Evolutionary conservation across 2,329 filamentous ascomycete genomes (phyloP).

Genomic region (Sordariomycetes sp.): DNA sequence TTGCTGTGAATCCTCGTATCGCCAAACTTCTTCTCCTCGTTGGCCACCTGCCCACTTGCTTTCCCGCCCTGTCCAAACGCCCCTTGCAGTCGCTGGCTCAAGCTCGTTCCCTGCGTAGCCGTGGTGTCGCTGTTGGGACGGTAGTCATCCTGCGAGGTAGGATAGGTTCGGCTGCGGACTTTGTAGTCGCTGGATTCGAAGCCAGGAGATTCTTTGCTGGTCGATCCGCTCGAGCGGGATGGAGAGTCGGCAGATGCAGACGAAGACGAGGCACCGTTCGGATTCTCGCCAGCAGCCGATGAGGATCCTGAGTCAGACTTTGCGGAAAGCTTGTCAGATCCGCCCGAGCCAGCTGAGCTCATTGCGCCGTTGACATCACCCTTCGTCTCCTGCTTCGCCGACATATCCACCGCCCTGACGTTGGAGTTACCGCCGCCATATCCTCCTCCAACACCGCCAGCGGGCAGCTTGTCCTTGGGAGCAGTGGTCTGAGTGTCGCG

Average conservation of each 20-base stretch:
- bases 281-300: background rate
- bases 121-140: background rate
- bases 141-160: background rate
- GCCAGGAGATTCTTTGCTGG: background rate
- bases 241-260: background rate
- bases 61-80: constrained; percentile 14
- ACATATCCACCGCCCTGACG: constrained; percentile 16
- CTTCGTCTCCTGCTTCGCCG: constrained; percentile 6
- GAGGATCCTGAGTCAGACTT: too few relatives aligned
- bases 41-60: constrained; percentile 4
- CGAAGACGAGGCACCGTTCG: background rate
- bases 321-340: too few relatives aligned
- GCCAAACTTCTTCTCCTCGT: constrained; percentile 2
- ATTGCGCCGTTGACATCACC: background rate
- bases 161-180: background rate
- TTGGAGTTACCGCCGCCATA: constrained; percentile 16
- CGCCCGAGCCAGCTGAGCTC: background rate
- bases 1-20: constrained; percentile 7
- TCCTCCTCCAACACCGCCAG: constrained; percentile 22
- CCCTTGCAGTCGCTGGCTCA: constrained; percentile 8
- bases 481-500: constrained; percentile 13
- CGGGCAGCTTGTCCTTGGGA: constrained; percentile 19
- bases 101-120: background rate
- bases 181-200: background rate
- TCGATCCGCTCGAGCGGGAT: background rate